These are phyloP conservation scores for Cryptococcus depauperatus DNA, from an alignment of 1,284 basidiomycete genomes.

Conservation along the genomic window DNA sequence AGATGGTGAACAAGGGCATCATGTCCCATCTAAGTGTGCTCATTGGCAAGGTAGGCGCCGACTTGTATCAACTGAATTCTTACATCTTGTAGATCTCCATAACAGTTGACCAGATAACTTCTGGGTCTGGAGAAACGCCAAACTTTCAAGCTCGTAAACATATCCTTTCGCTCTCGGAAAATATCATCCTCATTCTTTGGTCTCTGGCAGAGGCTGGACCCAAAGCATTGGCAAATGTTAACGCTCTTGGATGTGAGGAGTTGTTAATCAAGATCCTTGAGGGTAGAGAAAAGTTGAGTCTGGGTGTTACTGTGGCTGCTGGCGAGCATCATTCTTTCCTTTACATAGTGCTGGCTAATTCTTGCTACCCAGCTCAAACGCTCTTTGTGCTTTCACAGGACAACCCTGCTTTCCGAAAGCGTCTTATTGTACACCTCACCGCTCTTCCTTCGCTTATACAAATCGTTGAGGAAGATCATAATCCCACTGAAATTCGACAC, in stretches of 20 bases:
- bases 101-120: constrained; percentile 61
- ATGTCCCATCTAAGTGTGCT: constrained; percentile 51
- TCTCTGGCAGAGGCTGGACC: constrained; percentile 76
- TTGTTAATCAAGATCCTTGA: constrained; percentile 77
- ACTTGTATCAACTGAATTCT: not conserved
- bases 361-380: constrained; percentile 60
- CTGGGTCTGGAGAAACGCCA: constrained; percentile 12
- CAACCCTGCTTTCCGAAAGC: constrained; percentile 60
- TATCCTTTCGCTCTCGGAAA: constrained; percentile 79
- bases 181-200: constrained; percentile 83
- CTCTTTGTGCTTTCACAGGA: constrained; percentile 85
- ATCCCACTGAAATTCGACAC: constrained; percentile 19
- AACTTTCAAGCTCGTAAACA: constrained; percentile 59
- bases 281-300: constrained; percentile 58
- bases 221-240: constrained; percentile 79
- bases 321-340: constrained; percentile 47
- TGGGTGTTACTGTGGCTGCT: constrained; percentile 65
- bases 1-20: constrained; percentile 94
- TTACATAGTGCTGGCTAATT: not conserved
- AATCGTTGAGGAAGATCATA: constrained; percentile 51
- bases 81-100: constrained; percentile 57
- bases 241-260: constrained; percentile 62
- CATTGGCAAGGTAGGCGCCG: constrained; percentile 31
- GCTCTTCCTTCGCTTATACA: constrained; percentile 65
- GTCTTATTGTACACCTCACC: constrained; percentile 55